These are phyloP conservation scores for Penicillium glabrum DNA, from an alignment of 2,329 filamentous ascomycete genomes.

Conservation along the genomic window DNA sequence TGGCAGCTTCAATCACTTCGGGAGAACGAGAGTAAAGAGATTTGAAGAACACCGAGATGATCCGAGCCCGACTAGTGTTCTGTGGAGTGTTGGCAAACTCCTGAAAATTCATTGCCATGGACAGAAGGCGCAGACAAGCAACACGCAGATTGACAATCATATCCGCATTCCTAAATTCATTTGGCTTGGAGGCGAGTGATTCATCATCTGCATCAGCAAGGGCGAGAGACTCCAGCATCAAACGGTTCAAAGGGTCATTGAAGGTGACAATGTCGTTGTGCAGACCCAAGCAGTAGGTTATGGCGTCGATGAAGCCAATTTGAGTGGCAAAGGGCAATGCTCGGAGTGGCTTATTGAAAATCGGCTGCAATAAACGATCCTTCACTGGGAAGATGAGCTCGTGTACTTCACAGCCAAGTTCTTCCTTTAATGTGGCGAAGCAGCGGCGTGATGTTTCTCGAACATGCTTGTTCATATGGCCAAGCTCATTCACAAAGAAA, in stretches of 20 bases:
- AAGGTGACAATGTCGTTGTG: constrained; percentile 88
- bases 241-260: constrained; percentile 83
- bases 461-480: constrained; percentile 94
- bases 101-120: constrained; percentile 88
- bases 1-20: constrained; percentile 90
- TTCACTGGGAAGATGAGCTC: constrained; percentile 89
- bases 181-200: constrained; percentile 84
- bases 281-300: constrained; percentile 89
- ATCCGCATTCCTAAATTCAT: constrained; percentile 93
- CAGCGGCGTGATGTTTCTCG: constrained; percentile 81
- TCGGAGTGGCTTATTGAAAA: constrained; percentile 91
- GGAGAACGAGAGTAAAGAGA: constrained; percentile 90
- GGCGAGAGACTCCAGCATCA: constrained; percentile 90
- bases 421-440: constrained; percentile 76
- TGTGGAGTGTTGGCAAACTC: constrained; percentile 79
- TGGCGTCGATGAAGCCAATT: constrained; percentile 97
- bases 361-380: constrained; percentile 82
- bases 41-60: constrained; percentile 97
- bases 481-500: constrained; percentile 82
- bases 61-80: constrained; percentile 63
- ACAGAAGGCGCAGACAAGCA: constrained; percentile 88
- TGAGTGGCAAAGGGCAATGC: constrained; percentile 92
- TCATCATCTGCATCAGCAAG: constrained; percentile 94
- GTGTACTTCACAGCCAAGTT: constrained; percentile 75
- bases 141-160: constrained; percentile 89